Conservation (phyloP, 2,329 filamentous ascomycete species). For the Sporothrix luriei region DNA sequence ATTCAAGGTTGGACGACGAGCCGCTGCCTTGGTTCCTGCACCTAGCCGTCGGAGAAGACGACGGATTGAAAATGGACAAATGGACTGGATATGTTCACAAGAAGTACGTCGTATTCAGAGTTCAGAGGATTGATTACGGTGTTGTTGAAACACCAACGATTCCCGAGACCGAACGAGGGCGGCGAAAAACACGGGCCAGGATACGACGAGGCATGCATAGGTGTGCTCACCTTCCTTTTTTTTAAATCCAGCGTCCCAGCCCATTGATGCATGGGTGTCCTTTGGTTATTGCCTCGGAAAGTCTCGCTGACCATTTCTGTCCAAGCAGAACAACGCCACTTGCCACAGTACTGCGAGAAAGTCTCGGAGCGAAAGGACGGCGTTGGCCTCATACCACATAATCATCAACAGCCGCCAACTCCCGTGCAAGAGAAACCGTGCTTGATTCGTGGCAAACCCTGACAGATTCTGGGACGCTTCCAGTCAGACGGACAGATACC, state of each 20-base stretch:
- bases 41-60: not conserved
- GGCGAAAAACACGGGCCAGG: not conserved
- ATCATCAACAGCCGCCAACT: not conserved
- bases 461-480: slow-evolving; percentile 5
- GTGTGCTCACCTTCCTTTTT: not conserved
- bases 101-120: not conserved
- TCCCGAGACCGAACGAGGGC: slow-evolving; percentile 1
- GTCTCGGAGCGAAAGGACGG: slow-evolving; percentile 5
- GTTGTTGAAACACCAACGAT: not conserved
- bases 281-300: slow-evolving; percentile 3
- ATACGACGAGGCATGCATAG: slow-evolving; percentile 6
- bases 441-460: slow-evolving; percentile 12
- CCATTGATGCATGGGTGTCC: no score
- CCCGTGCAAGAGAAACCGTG: slow-evolving; percentile 6
- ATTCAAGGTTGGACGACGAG: slow-evolving; percentile 4
- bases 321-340: not conserved
- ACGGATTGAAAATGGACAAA: not conserved
- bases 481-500: slow-evolving; percentile 10
- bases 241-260: not conserved
- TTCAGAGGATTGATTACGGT: not conserved
- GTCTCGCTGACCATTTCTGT: not conserved
- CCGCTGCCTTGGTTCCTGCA: slow-evolving; percentile 18
- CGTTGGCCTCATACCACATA: not conserved
- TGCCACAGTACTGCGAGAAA: not conserved
- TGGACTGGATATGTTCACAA: slow-evolving; percentile 1